Base-by-base conservation (phyloP, 371 early-diverging fungal species). In the Mycotypha africana region DNA sequence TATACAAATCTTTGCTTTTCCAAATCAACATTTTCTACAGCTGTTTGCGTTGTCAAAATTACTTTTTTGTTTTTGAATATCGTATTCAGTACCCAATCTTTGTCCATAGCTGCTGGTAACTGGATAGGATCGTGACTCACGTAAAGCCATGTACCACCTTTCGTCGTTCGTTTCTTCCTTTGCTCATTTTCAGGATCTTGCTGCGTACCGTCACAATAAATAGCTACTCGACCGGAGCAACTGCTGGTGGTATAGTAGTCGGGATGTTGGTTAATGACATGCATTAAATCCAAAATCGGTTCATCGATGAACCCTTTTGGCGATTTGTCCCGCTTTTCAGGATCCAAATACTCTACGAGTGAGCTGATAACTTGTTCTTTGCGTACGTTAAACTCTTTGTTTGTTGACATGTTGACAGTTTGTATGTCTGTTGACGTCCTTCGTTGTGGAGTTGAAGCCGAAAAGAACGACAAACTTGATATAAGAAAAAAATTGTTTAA, bases 201-300 rank as follows among this genome's bases (percentile, higher is more conserved):
- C 17, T 54, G 45, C 2, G 69, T 22, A 10, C 72, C 74, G 40
- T 77, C 78, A 31, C 74, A 69, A 44, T 78, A 81, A 16, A 79
- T 58, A 11, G 81, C 76, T 25, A 81, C 59, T 21, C 79, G 62
- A 8, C 81, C 83, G 0, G 81, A 80, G 48, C 83, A 82, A 11
- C 77, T 74, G 21, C 76, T 76, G 3, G 81, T 81, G 17, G 81
- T 81, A 28, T 81, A 79, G 54, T 76, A 82, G 43, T 78, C 71
- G 7, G 90, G 84, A 28, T 76, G 75, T 4, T 86, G 57, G 49
- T 82, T 85, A 19, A 85, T 74, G 16, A 88, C 74, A 54, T 88
- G 82, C 51, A 81, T 78, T 15, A 82, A 40, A 15, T 78, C 73
- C 5, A 78, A 44, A 41, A 80, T 75, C 3, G 81, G 78, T 32